Evolutionary conservation across 495 filamentous ascomycete species (phyloP).

Genomic region (Talaromyces wortmannii): DNA sequence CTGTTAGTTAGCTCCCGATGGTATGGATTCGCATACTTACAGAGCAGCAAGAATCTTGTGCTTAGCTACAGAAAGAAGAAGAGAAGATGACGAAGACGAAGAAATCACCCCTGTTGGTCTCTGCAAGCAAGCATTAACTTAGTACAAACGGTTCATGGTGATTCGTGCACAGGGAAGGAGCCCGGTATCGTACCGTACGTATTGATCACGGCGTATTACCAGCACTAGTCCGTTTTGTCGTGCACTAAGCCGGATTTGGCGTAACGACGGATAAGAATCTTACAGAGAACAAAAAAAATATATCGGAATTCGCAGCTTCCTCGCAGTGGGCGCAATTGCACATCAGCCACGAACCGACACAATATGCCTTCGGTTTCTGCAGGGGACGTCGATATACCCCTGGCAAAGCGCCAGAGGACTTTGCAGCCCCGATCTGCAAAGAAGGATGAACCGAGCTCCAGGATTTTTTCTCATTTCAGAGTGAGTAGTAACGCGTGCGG

Average conservation of each 20-base stretch:
- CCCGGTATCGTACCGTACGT: too few species aligned
- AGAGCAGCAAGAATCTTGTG: too few species aligned
- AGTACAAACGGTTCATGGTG: too few species aligned
- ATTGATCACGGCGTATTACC: background rate
- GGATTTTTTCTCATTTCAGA: slow-evolving; percentile 86
- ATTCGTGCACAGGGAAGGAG: too few species aligned
- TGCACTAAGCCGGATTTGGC: background rate
- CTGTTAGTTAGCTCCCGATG: background rate
- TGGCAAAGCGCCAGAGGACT: slow-evolving; percentile 63
- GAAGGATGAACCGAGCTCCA: slow-evolving; percentile 43
- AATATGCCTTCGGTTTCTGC: slow-evolving; percentile 35
- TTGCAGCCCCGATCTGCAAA: slow-evolving; percentile 14
- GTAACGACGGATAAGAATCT: background rate
- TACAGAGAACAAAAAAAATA: slow-evolving; percentile 1
- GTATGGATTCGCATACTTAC: too few species aligned
- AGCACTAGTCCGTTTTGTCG: background rate
- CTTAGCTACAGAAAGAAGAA: too few species aligned
- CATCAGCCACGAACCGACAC: background rate
- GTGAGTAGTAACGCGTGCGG: slow-evolving; percentile 42
- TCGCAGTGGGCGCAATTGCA: background rate
- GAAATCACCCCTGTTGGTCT: too few species aligned
- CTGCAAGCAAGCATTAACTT: too few species aligned
- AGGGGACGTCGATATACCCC: slow-evolving; percentile 44
- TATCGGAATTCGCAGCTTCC: background rate
- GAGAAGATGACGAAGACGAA: too few species aligned